Base-by-base conservation (phyloP, 1,139 yeast genomes). In the Tardiomyces digboiensis region DNA sequence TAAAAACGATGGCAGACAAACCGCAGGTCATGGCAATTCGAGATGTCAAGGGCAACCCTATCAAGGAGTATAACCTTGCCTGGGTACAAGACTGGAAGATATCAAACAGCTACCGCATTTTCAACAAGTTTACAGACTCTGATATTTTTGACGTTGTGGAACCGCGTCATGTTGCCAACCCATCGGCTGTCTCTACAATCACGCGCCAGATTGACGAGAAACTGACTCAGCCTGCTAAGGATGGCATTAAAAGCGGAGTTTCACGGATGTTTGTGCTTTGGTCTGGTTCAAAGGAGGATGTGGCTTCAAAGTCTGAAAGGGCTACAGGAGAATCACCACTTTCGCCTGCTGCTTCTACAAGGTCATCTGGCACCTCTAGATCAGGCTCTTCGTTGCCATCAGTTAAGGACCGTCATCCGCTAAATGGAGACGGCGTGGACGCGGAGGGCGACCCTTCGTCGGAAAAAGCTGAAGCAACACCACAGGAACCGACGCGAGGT, bases 141-240 rank as follows among this genome's bases (percentile, higher is more conserved):
- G 89, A 89, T 56, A 70, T 91, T 29, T 89, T 89, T 66, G 94
- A 88, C 57, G 78, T 91, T 50, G 80, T 87, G 46, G 86, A 81
- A 49, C 96, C 97, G 3, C 42, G 43, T 7, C 57, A 54, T 20
- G 48, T 44, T 5, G 46, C 33, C 8, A 26, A 26, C 33, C 33
- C 33, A 16, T 26, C 33, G 3, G 33, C 33, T 16, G 33, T 26
- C 33, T 13, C 33, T 4, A 8, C 33, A n/a, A 26, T 26, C 10
- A 26, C 33, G 33, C 33, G 33, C 10, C 33, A 26, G 10, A 26
- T 26, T 3, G 33, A 26, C 33, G 33, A 26, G 33, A n/a, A 16
- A 16, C 33, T 26, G 8, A 16, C 33, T 4, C 33, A 26, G 10
- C 33, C 33, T n/a, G 33, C 33, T 8, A n/a, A 16, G 16, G 33